Evolutionary conservation across 805 yeast genomes (phyloP), one percentile per base, ranked within the genome.

Genomic region (Metschnikowia reukaufii): DNA sequence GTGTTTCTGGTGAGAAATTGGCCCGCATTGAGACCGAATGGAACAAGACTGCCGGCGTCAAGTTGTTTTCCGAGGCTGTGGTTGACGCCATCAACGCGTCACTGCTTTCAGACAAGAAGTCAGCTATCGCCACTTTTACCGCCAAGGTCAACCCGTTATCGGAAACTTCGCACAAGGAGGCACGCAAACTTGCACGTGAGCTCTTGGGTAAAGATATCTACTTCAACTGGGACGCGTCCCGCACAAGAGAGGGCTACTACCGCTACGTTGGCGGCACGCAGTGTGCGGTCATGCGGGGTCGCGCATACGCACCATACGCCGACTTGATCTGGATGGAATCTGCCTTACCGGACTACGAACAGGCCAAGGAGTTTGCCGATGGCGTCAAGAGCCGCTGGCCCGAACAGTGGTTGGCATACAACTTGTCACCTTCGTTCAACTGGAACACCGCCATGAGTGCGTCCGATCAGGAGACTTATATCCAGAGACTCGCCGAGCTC

Each of bases 291-390:
- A 92, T 89, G 84, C 84, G 98, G 68, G 97, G 96, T 52, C 82
- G 96, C 63, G 95, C 96, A 25, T 92, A 77, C 67, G 91, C 97
- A 45, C 97, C 97, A 53, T 92, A 85, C 69, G 90, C 96, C 36
- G 98, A 91, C 70, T 77, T 92, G 74, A 84, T 91, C 59, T 92
- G 98, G 98, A 91, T 92, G 97, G 98, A 92, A 77, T 85, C 96
- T 50, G 91, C 91, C 68, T 80, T 88, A 58, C 98, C 98, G 57
- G 96, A 90, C 70, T 91, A 80, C 72, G 79, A 76, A 50, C 98
- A 92, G 75, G 98, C 97, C 55, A 81, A 83, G 71, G 96, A 89
- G 73, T 92, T 92, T 64, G 94, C 98, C 47, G 86, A 83, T 38
- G 97, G 98, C 63, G 95, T 92, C 56, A 81, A 84, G 66, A 79